Percentiles rank a stretch among this genome's conserved stretches.
These are phyloP conservation scores for Biancaea sappan DNA, from an alignment of 306 rosid species.

Conservation along the genomic window DNA sequence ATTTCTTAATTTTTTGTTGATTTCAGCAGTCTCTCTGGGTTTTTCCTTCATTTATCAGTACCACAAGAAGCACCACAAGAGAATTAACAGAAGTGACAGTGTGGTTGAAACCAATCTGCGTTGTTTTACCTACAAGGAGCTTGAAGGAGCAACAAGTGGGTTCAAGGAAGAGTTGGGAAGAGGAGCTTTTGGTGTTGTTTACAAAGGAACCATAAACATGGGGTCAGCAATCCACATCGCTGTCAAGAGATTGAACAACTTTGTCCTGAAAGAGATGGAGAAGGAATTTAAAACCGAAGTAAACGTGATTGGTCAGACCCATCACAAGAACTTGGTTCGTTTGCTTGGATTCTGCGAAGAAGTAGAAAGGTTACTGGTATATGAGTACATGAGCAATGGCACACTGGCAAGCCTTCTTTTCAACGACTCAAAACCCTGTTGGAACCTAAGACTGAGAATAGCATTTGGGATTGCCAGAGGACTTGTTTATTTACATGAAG, in stretches of 20 bases:
- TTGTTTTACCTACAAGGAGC: constrained; percentile 37
- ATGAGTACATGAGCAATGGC: constrained; percentile 46
- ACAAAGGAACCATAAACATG: constrained; percentile 39
- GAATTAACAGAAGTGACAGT: not conserved
- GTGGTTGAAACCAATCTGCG: constrained; percentile 28
- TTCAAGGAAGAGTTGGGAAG: constrained; percentile 34
- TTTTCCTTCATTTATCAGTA: constrained; percentile 7
- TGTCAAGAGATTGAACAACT: constrained; percentile 44
- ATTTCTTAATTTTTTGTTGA: constrained; percentile 33
- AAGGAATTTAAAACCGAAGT: constrained; percentile 48
- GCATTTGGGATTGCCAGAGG: constrained; percentile 40
- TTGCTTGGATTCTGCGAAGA: constrained; percentile 38
- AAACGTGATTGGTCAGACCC: constrained; percentile 39
- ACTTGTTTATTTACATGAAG: constrained; percentile 44
- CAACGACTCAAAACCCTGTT: constrained; percentile 33
- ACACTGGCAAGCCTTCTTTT: constrained; percentile 39
- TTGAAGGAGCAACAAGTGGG: constrained; percentile 39
- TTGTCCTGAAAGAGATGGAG: constrained; percentile 35
- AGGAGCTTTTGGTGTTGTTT: constrained; percentile 43
- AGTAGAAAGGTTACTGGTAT: constrained; percentile 32
- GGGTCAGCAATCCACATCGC: constrained; percentile 33
- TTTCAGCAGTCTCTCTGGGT: constrained; percentile 25
- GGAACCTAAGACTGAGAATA: constrained; percentile 39
- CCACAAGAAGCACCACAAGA: constrained; percentile 21
- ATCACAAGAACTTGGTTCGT: constrained; percentile 44